Conservation (phyloP, 2,329 filamentous ascomycete genomes). For the Aspergillus eucalypticola region DNA sequence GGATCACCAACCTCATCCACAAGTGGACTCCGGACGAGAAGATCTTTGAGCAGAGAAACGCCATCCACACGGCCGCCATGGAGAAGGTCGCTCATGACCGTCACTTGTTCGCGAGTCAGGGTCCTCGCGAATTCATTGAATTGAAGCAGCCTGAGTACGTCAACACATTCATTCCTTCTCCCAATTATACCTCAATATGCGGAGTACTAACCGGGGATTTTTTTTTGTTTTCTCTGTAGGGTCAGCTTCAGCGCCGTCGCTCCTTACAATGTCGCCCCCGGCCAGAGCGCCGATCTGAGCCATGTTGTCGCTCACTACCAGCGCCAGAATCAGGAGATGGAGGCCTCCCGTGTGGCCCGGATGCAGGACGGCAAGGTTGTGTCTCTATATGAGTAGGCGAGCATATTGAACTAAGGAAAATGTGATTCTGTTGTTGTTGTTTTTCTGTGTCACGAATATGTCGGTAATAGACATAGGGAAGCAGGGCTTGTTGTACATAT, state of each 20-base stretch:
- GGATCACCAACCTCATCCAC: slow-evolving; percentile 52
- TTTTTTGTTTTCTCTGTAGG: slow-evolving; percentile 38
- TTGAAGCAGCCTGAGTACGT: slow-evolving; percentile 67
- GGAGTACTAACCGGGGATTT: too few relatives aligned
- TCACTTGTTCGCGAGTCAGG: slow-evolving; percentile 57
- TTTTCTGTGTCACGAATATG: slow-evolving; percentile 20
- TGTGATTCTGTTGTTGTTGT: slow-evolving; percentile 16
- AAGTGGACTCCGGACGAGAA: slow-evolving; percentile 57
- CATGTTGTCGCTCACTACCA: slow-evolving; percentile 64
- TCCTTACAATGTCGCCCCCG: slow-evolving; percentile 65
- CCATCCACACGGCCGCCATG: slow-evolving; percentile 60
- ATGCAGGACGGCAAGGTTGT: slow-evolving; percentile 47
- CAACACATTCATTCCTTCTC: too few relatives aligned
- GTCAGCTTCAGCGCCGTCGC: slow-evolving; percentile 61
- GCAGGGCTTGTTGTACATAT: slow-evolving; percentile 39
- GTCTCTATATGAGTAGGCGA: slow-evolving; percentile 46
- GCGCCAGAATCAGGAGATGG: slow-evolving; percentile 56
- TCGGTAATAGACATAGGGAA: slow-evolving; percentile 26
- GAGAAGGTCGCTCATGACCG: slow-evolving; percentile 65
- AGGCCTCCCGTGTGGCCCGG: slow-evolving; percentile 56
- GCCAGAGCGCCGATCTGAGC: slow-evolving; percentile 60
- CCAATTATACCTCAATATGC: too few relatives aligned
- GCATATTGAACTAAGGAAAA: slow-evolving; percentile 8
- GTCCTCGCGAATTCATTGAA: slow-evolving; percentile 48
- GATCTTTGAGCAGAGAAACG: slow-evolving; percentile 57